Conservation (phyloP, 2,329 filamentous ascomycete species). For the Monilinia aucupariae region DNA sequence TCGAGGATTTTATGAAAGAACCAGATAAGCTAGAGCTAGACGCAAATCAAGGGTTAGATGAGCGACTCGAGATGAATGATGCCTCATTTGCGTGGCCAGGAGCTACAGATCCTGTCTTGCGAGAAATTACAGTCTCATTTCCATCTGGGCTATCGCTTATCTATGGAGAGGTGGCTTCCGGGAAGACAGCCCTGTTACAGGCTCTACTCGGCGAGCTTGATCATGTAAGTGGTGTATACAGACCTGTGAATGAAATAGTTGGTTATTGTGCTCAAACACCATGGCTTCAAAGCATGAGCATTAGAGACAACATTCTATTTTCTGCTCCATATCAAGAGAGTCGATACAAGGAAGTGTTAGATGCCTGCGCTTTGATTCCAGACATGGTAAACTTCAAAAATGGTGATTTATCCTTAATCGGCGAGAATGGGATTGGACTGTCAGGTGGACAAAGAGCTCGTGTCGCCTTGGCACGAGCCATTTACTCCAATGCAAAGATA, state of each 20-base stretch:
- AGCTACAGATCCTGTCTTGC: constrained; percentile 49
- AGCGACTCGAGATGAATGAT: constrained; percentile 47
- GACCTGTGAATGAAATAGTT: constrained; percentile 50
- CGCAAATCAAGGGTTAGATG: constrained; percentile 23
- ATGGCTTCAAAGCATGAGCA: constrained; percentile 66
- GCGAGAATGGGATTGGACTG: constrained; percentile 56
- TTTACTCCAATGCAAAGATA: constrained; percentile 51
- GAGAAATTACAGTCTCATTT: constrained; percentile 49
- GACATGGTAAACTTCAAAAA: constrained; percentile 59
- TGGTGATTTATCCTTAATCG: constrained; percentile 56
- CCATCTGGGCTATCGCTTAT: constrained; percentile 53
- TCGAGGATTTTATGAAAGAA: constrained; percentile 82
- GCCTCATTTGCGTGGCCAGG: constrained; percentile 80
- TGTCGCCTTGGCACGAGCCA: constrained; percentile 54
- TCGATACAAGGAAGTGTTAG: constrained; percentile 63
- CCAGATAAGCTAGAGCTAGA: constrained; percentile 62
- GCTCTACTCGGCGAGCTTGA: constrained; percentile 35
- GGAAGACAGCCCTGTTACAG: constrained; percentile 48
- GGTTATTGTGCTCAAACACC: constrained; percentile 62
- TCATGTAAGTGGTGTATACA: constrained; percentile 34
- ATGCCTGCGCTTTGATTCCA: constrained; percentile 55
- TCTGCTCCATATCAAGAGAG: constrained; percentile 61
- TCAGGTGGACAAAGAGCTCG: constrained; percentile 57
- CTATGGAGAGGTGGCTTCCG: constrained; percentile 57
- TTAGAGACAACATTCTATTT: constrained; percentile 63